Evolutionary conservation across 1,284 basidiomycete species (phyloP), one percentile per base, ranked within the genome.

Genomic region (Rhizoctonia solani): DNA sequence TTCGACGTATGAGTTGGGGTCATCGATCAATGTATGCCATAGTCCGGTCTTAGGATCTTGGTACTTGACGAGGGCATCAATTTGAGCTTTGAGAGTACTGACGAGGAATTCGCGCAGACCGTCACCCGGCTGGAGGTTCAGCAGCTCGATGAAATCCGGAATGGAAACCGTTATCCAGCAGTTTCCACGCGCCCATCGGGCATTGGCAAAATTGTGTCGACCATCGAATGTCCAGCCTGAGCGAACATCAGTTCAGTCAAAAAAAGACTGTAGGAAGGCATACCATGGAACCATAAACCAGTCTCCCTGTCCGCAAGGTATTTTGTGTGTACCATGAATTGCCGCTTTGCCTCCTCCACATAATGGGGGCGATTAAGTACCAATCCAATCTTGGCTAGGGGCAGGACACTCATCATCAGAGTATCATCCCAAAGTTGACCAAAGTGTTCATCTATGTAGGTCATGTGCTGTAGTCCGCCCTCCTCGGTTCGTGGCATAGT

Each of bases 351-450:
- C 74, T 87, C 86, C 69, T 86, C 82, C 47, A 87, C 76, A 73
- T 87, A 87, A 29, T 81, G 77, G 2, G 80, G 79, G n/a, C 81
- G 77, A 30, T 79, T 76, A 8, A 86, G 77, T 8, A 87, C 81
- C 53, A 86, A 75, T 2, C 85, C 85, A 67, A 87, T 86, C 74
- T 86, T 86, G 11, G 85, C 79, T 32, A 87, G 76, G 2, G 86
- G 85, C 21, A 86, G 76, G 3, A 86, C 84, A 42, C 80, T 80
- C 86, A 87, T 87, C 84, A 86, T 85, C 68, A 87, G 76, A 2
- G 85, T 87, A 74, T 88, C 86, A 74, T 87, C 85, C 85, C 86
- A 87, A 3, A 87, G 74, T 70, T 88, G 83, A 69, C 85, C 81
- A 69, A 82, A 72, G 75, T 87, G 83, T 58, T 80, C 77, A 21